Evolutionary conservation across 768 basidiomycete genomes (phyloP), one percentile per base, ranked within the genome.

Genomic region (Hebeloma cylindrosporum): DNA sequence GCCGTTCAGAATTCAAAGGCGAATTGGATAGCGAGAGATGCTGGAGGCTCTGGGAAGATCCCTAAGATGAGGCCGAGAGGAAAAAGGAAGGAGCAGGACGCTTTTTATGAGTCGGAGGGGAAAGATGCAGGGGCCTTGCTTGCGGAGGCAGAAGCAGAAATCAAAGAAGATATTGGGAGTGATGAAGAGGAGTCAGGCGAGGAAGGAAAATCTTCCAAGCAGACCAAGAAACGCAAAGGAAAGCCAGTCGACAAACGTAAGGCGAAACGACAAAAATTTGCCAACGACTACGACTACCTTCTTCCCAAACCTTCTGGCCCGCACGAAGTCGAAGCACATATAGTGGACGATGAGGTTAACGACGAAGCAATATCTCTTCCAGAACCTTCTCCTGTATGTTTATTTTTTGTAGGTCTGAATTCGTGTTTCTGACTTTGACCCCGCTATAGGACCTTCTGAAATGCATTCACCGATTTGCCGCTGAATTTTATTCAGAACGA

Each of bases 21-120:
- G 9, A 82, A 83, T 48, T 85, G 82, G 80, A 74, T 84, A 16
- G 85, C 85, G 7, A 66, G 59, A 25, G 83, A 87, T 56, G 85
- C 84, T 2, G 83, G 76, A 13, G 84, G 85, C 2, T 59, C 62
- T 23, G 63, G 58, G 5, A 69, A 55, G 3, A 68, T 78, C 3
- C 64, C 60, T 7, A 52, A 35, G 36, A 51, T 41, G 17, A 60
- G 35, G 51, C 58, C 40, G 33, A 48, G 26, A 48, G 44, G 13
- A 38, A 52, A 44, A 43, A 53, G 23, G 43, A 49, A 13, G 43
- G 33, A 21, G 37, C 48, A 55, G 21, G 40, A 26, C 3, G 32
- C 34, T 3, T 3, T 25, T n/a, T n/a, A n/a, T 7, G 45, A 47
- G 34, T 36, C 32, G 14, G 32, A 40, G 14, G 42, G 34, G 8